These are phyloP conservation scores for Solanum peruvianum DNA, from an alignment of 257 asterid genomes.

Conservation along the genomic window DNA sequence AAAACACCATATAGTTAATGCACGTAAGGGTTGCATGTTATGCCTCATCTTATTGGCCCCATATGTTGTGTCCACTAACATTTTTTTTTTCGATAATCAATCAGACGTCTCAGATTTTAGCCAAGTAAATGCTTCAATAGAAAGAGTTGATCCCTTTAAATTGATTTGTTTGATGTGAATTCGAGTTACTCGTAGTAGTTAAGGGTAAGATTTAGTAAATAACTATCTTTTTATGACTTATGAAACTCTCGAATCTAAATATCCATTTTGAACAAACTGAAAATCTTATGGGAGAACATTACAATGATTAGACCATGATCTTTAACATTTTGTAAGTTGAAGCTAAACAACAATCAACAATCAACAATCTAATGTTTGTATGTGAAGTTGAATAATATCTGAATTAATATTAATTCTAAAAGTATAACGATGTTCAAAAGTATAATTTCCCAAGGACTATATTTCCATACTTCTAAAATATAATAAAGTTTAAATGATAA, in stretches of 20 bases:
- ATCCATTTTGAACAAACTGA: background rate
- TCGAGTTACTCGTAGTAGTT: background rate
- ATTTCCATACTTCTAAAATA: background rate
- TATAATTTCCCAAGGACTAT: background rate
- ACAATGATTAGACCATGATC: background rate
- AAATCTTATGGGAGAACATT: background rate
- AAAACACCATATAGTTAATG: background rate
- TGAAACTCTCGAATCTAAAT: background rate
- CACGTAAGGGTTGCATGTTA: background rate
- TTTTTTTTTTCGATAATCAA: background rate
- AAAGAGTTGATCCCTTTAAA: background rate
- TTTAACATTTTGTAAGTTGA: background rate
- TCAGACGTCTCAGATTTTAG: background rate
- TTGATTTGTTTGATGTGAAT: background rate
- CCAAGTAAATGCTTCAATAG: fast-evolving
- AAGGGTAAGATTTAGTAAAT: background rate
- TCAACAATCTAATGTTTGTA: background rate
- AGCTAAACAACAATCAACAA: background rate
- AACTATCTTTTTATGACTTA: background rate
- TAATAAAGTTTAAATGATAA: background rate
- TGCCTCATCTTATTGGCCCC: background rate
- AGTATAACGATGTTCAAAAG: background rate
- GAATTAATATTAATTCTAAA: background rate
- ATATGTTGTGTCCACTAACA: background rate
- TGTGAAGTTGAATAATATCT: background rate